phyloP scores from a whole-genome alignment of 805 yeast species.

The Zygotorulaspora chibaensis region DNA sequence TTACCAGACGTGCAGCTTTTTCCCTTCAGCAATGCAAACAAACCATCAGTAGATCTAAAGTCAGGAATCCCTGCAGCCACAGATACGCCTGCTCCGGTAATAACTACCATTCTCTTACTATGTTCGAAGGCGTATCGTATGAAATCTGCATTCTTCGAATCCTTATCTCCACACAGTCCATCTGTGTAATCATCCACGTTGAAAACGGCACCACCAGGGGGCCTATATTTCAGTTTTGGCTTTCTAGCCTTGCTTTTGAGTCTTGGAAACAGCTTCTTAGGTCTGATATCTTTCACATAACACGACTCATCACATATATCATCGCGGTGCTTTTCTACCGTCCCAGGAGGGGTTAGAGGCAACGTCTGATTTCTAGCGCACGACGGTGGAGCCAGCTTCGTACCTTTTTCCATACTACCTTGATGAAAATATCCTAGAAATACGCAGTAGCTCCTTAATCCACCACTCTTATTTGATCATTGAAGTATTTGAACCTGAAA shows the following conservation, averaged over 20 bases:
- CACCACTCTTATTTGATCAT: too few relatives aligned
- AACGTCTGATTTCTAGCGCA: background rate
- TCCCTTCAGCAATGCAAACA: conserved; percentile 53
- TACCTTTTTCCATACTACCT: background rate
- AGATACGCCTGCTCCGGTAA: conserved; percentile 89
- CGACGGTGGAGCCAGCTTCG: background rate
- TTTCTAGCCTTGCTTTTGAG: conserved; percentile 32
- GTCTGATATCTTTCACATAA: conserved; percentile 11
- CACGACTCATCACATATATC: background rate
- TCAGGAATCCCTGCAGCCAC: conserved; percentile 91
- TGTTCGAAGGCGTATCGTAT: conserved; percentile 49
- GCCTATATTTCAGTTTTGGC: conserved; percentile 45
- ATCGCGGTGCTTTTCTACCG: conserved; percentile 15
- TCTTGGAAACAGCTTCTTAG: conserved; percentile 22
- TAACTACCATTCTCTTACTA: conserved; percentile 55
- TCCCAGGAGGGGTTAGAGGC: conserved; percentile 26
- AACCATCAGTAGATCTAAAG: conserved; percentile 73
- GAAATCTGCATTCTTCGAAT: conserved; percentile 39
- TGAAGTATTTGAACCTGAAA: too few relatives aligned
- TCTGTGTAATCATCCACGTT: conserved; percentile 31
- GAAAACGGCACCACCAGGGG: conserved; percentile 43
- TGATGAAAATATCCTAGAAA: background rate
- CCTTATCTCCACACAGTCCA: conserved; percentile 10
- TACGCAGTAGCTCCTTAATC: background rate
- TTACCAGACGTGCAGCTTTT: conserved; percentile 49